phyloP scores from a whole-genome alignment of 164 flowering plant species.

The Malania oleifera region DNA sequence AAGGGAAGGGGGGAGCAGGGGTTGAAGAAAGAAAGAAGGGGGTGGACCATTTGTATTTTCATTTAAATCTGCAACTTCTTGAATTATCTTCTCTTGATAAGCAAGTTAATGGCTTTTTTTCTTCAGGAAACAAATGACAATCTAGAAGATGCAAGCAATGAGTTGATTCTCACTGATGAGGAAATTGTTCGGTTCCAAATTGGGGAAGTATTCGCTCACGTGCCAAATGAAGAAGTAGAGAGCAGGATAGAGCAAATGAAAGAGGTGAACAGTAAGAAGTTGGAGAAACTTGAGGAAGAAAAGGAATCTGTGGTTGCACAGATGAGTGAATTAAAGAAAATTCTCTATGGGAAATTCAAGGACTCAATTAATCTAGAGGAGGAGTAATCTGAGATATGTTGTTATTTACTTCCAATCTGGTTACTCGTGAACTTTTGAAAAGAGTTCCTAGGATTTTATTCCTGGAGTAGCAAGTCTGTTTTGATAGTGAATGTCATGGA shows the following conservation, averaged over 20 bases:
- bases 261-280: constrained; percentile 51
- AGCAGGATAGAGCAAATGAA: constrained; percentile 70
- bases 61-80: too few species aligned
- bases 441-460: too few species aligned
- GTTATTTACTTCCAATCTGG: background rate
- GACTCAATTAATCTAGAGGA: constrained; percentile 97
- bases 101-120: background rate
- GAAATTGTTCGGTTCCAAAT: constrained; percentile 80
- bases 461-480: too few species aligned
- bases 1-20: too few species aligned
- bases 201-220: constrained; percentile 93
- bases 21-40: too few species aligned
- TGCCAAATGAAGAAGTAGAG: constrained; percentile 86
- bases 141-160: constrained; percentile 93
- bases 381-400: constrained; percentile 31
- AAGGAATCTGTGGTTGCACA: constrained; percentile 63
- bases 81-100: too few species aligned
- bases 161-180: constrained; percentile 89
- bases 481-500: too few species aligned
- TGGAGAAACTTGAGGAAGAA: constrained; percentile 83
- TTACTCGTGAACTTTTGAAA: too few species aligned
- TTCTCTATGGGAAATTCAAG: constrained; percentile 82
- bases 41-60: too few species aligned
- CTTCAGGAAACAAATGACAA: constrained; percentile 76
- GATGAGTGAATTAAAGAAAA: constrained; percentile 87